Evolutionary conservation across 352 stramenopile genomes (phyloP).

Genomic region (Phytophthora parvispora): DNA sequence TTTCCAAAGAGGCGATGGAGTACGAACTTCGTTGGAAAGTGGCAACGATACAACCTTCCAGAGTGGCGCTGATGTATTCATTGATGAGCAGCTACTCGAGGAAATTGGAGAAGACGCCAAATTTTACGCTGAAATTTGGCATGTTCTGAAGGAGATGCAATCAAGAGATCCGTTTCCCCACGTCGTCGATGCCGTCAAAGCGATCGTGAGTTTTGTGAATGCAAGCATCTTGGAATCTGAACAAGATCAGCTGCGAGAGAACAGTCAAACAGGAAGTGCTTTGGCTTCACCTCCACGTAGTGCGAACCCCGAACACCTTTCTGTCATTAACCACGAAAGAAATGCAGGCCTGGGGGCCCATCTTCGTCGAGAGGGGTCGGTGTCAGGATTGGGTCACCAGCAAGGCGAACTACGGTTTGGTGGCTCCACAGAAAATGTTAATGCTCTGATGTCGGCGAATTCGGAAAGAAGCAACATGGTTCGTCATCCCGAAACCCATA

Average conservation of each 20-base stretch:
- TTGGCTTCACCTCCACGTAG: slow-evolving; percentile 38
- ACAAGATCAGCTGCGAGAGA: slow-evolving; percentile 57
- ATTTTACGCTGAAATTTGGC: slow-evolving; percentile 91
- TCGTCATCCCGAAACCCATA: slow-evolving; percentile 23
- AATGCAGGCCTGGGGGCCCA: slow-evolving; percentile 11
- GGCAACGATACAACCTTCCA: slow-evolving; percentile 20
- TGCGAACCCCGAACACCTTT: slow-evolving; percentile 21
- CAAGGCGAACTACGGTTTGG: slow-evolving; percentile 22
- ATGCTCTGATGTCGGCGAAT: slow-evolving; percentile 4
- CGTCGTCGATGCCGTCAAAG: slow-evolving; percentile 70
- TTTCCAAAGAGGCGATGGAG: slow-evolving; percentile 21
- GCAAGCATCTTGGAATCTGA: slow-evolving; percentile 63
- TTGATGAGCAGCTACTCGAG: slow-evolving; percentile 53
- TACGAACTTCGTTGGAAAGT: slow-evolving; percentile 11
- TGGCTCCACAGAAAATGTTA: slow-evolving; percentile 11
- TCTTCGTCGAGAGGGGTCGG: slow-evolving; percentile 54
- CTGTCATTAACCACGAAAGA: slow-evolving; percentile 24
- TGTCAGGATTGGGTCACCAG: slow-evolving; percentile 32
- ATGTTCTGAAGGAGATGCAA: slow-evolving; percentile 85
- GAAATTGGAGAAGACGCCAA: slow-evolving; percentile 72
- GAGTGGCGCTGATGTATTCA: slow-evolving; percentile 37
- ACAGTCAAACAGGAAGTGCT: slow-evolving; percentile 29
- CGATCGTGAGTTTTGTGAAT: slow-evolving; percentile 75
- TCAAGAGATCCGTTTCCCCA: slow-evolving; percentile 89
- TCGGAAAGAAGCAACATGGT: slow-evolving; percentile 28